Percentiles rank a stretch among this genome's conserved stretches.
phyloP scores from a whole-genome alignment of 2,329 filamentous ascomycete species.

The Ophiognomonia clavigignenti-juglandacearum region DNA sequence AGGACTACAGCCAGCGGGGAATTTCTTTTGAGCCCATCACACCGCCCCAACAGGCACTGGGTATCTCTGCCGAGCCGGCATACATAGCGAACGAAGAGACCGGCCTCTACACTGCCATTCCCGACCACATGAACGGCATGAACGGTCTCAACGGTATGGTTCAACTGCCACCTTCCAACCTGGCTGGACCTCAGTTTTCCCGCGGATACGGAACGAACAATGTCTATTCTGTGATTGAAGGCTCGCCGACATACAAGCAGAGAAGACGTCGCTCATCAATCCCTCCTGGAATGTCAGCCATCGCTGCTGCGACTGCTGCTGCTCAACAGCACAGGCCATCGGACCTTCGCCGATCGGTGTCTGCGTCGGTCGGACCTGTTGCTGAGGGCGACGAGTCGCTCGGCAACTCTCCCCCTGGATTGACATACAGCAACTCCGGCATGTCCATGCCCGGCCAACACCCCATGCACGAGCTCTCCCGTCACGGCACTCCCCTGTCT shows the following conservation, averaged over 20 bases:
- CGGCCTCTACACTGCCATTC: constrained; percentile 89
- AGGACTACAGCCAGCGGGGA: constrained; percentile 94
- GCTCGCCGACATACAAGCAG: constrained; percentile 98
- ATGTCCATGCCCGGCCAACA: constrained; percentile 62
- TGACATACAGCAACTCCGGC: constrained; percentile 66
- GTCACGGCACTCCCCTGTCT: constrained; percentile 85
- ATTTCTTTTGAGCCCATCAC: constrained; percentile 97
- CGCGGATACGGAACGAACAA: constrained; percentile 69
- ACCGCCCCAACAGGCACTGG: constrained; percentile 83
- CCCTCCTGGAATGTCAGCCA: constrained; percentile 68
- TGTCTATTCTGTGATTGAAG: constrained; percentile 94
- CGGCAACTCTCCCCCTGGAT: constrained; percentile 73
- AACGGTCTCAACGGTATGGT: constrained; percentile 82
- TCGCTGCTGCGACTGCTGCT: constrained; percentile 56
- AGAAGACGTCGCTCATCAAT: constrained; percentile 89
- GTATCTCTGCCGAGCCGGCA: constrained; percentile 79
- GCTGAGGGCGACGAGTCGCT: constrained; percentile 74
- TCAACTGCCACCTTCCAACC: constrained; percentile 80
- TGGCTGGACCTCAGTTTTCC: constrained; percentile 75
- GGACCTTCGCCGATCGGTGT: constrained; percentile 86
- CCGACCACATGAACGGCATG: constrained; percentile 71
- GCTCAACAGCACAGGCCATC: constrained; percentile 65
- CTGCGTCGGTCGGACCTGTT: constrained; percentile 77
- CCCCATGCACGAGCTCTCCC: constrained; percentile 75
- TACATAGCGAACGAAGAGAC: constrained; percentile 99